Conservation (phyloP, 148 eudicot genomes). For the Amaranthus hypochondriacus region DNA sequence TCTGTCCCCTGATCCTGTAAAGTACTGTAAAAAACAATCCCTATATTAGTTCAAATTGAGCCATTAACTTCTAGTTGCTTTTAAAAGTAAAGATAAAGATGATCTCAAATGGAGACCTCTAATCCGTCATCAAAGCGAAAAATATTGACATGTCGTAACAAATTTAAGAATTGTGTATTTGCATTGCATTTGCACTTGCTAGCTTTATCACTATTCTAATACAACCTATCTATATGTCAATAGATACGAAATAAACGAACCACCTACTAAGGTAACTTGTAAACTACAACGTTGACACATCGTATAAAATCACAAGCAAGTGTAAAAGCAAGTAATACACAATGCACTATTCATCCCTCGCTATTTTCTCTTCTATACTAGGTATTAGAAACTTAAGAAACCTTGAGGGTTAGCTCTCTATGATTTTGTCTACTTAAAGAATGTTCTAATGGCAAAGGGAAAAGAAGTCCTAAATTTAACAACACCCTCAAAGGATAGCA, state of each 20-base stretch:
- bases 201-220: not conserved
- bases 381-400: not conserved
- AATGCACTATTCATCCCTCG: not conserved
- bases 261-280: not conserved
- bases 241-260: not conserved
- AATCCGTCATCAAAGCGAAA: not conserved
- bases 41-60: constrained; percentile 17
- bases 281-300: not conserved
- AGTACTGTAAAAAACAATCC: constrained; percentile 45
- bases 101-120: not conserved
- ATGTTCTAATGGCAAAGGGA: not conserved
- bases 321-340: not conserved
- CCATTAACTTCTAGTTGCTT: not conserved
- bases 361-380: not conserved
- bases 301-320: not conserved
- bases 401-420: not conserved
- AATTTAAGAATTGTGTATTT: too few species aligned
- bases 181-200: constrained; percentile 10
- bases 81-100: not conserved
- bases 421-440: not conserved
- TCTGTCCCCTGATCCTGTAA: constrained; percentile 46
- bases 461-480: not conserved
- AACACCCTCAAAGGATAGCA: not conserved
- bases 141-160: not conserved
- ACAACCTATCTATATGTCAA: not conserved